phyloP scores from a whole-genome alignment of 768 basidiomycete species.

The Favolaschia claudopus region DNA sequence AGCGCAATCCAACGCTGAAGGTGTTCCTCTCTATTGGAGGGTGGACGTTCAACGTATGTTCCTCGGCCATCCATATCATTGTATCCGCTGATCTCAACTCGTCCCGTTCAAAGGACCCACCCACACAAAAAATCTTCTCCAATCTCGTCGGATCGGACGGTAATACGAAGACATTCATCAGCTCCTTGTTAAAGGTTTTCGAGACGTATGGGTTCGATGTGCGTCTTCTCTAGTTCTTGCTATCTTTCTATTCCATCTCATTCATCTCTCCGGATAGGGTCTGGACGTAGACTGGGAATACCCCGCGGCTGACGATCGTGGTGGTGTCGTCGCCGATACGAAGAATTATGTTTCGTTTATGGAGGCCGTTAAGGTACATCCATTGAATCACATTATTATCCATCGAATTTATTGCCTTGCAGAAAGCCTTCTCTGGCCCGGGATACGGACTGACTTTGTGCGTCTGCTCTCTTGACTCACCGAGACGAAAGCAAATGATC shows the following conservation, averaged over 20 bases:
- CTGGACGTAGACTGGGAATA: constrained; percentile 15
- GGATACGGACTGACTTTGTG: constrained; percentile 33
- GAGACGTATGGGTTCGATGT: constrained; percentile 14
- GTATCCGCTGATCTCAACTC: not conserved
- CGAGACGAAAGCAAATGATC: not conserved
- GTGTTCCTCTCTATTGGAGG: constrained; percentile 17
- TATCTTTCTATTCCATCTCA: not conserved
- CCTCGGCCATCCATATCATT: no score
- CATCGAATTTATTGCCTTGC: not conserved
- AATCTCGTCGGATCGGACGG: not conserved
- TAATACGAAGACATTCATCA: constrained; percentile 11
- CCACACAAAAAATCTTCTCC: constrained; percentile 3
- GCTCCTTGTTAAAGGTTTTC: not conserved
- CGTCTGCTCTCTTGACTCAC: not conserved
- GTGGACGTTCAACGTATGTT: constrained; percentile 20
- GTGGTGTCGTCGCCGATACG: constrained; percentile 32
- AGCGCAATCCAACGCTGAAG: constrained; percentile 6
- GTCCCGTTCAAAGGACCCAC: constrained; percentile 2
- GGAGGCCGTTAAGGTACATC: constrained; percentile 19
- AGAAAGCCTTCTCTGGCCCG: constrained; percentile 26
- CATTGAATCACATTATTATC: no score
- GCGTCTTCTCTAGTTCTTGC: not conserved
- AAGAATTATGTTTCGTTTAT: constrained; percentile 33
- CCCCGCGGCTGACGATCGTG: constrained; percentile 26
- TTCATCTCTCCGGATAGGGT: not conserved